Evolutionary conservation across 768 basidiomycete genomes (phyloP).

Genomic region (Phylloporus sp.): DNA sequence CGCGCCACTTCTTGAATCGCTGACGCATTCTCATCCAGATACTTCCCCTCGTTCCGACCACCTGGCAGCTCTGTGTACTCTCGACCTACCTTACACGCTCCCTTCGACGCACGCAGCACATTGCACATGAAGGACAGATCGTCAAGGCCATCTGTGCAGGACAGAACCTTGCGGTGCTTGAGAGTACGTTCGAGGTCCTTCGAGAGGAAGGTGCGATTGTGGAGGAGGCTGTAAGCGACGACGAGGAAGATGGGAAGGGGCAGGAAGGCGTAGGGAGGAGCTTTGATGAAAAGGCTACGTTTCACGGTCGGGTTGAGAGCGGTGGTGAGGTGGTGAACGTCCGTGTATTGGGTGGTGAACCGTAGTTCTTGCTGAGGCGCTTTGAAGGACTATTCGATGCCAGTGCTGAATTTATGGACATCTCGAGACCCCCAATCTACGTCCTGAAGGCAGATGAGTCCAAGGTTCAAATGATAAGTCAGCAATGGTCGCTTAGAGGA

Average conservation of each 20-base stretch:
- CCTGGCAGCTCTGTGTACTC: constrained; percentile 71
- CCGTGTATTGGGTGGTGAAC: constrained; percentile 9
- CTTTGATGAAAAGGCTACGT: constrained; percentile 43
- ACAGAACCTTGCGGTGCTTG: constrained; percentile 72
- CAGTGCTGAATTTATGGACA: background rate
- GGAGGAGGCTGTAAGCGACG: constrained; percentile 54
- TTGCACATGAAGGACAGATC: constrained; percentile 64
- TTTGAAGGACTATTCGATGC: too few relatives aligned
- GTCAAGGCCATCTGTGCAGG: constrained; percentile 73
- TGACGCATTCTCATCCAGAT: constrained; percentile 38
- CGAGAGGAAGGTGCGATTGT: constrained; percentile 62
- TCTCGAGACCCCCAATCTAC: too few relatives aligned
- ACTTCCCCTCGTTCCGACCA: constrained; percentile 59
- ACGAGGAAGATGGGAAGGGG: constrained; percentile 28
- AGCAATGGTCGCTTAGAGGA: too few relatives aligned
- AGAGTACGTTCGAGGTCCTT: constrained; percentile 51
- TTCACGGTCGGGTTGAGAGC: constrained; percentile 15
- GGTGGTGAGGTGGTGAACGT: constrained; percentile 14
- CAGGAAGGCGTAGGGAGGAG: constrained; percentile 15
- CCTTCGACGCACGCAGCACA: constrained; percentile 69
- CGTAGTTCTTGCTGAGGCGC: constrained; percentile 2
- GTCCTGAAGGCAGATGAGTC: too few relatives aligned
- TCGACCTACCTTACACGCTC: constrained; percentile 78
- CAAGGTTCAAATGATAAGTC: too few relatives aligned
- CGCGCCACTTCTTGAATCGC: background rate